Base-by-base conservation (phyloP, 257 asterid genomes). In the Solanum sparsipilum region DNA sequence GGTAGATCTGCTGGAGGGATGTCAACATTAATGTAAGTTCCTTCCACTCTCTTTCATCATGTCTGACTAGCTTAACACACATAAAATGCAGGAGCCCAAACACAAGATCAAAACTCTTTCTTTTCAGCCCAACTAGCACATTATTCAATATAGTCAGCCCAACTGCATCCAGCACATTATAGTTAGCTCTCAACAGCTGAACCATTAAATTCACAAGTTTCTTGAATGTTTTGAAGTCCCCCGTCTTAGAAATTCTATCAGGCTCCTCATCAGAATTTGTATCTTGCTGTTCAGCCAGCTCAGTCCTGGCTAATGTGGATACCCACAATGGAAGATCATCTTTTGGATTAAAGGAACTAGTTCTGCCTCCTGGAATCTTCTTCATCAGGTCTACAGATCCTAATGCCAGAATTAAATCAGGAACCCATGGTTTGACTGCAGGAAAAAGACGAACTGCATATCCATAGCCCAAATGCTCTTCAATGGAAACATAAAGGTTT, bases 381-480 rank as follows among this genome's bases (percentile, higher is more conserved):
- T 91, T 94, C 87, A 92, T 90, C 83, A 95, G 88, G 92, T 87
- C 89, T 84, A 71, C 6, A 81, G 95, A 94, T 87, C 98, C 99
- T 83, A 96, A 74, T 58, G 98, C 96, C 76, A 97, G 89, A 85
- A 95, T 90, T 87, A 97, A 89, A 93, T 97, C 99, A 60, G 99
- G 97, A 82, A 93, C 78, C 98, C 99, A 96, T 86, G 93, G 95
- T 92, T 92, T 93, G 86, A 92, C 91, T 29, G 93, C 92, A 84
- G 93, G 58, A 75, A 89, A 56, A 65, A 96, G 88, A 73, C 95
- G 98, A 89, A 92, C 87, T 38, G 98, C 98, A 70, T 89, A 90
- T 89, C 93, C 86, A 18, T 89, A 90, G 41, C 99, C 98, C 46
- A 96, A 86, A 89, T 90, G 85, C 93, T 93, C 93, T 92, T 97